These are phyloP conservation scores for Hypericum androsaemum DNA, from an alignment of 345 rosid genomes.

Conservation along the genomic window DNA sequence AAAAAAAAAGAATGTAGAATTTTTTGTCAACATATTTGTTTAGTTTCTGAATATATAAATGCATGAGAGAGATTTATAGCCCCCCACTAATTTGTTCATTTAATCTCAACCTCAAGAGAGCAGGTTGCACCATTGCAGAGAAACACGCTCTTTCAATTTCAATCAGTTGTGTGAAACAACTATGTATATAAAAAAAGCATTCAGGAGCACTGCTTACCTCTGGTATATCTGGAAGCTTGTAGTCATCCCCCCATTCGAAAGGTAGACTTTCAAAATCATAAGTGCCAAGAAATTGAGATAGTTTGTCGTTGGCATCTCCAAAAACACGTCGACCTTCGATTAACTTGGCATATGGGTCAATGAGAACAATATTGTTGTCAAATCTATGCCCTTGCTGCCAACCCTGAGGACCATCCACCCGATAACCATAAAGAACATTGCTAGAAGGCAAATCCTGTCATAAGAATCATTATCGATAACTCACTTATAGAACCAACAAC, in stretches of 20 bases:
- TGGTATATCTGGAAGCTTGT: conserved; percentile 60
- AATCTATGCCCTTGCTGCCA: conserved; percentile 85
- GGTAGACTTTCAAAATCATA: conserved; percentile 72
- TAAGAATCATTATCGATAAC: too few relatives aligned
- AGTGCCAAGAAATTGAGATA: conserved; percentile 63
- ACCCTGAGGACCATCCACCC: conserved; percentile 68
- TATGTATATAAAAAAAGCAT: conserved; percentile 5
- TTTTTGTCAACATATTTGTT: neutral
- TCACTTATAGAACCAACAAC: conserved; percentile 14
- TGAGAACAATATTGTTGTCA: conserved; percentile 47
- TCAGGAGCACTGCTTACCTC: conserved; percentile 38
- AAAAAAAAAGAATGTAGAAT: neutral
- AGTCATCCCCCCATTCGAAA: conserved; percentile 76
- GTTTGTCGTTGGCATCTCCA: conserved; percentile 56
- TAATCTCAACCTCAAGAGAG: too few relatives aligned
- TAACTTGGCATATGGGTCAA: conserved; percentile 89
- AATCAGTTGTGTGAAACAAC: conserved; percentile 6
- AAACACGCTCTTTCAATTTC: neutral
- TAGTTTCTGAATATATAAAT: neutral
- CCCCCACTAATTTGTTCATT: too few relatives aligned
- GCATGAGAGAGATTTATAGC: neutral
- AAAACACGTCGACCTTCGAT: conserved; percentile 68
- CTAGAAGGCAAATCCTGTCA: conserved; percentile 59
- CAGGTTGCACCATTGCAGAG: conserved; percentile 1
- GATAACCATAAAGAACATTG: conserved; percentile 77